These are phyloP conservation scores for Tylopilus balloui DNA, from an alignment of 768 basidiomycete species.

Conservation along the genomic window DNA sequence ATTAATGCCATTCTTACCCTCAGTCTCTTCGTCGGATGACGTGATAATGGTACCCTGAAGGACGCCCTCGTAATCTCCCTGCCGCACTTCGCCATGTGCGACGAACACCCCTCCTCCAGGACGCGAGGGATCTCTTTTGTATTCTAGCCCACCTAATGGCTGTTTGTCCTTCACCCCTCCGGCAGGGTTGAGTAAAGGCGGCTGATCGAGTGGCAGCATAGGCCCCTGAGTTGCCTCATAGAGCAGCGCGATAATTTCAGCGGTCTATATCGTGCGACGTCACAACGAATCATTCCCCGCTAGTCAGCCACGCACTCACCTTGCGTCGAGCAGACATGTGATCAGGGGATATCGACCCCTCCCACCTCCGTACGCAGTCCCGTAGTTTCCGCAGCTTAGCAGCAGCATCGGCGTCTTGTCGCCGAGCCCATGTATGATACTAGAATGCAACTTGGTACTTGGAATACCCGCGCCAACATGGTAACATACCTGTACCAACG, in stretches of 20 bases:
- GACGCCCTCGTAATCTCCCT: conserved; percentile 49
- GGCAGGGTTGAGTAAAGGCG: conserved; percentile 73
- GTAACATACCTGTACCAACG: conserved; percentile 75
- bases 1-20: conserved; percentile 46
- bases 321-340: conserved; percentile 94
- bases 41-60: conserved; percentile 53
- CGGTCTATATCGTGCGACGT: conserved; percentile 49
- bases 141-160: conserved; percentile 54
- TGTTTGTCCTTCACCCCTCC: conserved; percentile 60
- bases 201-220: conserved; percentile 47
- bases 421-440: conserved; percentile 92
- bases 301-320: conserved; percentile 38
- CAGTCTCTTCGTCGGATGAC: conserved; percentile 42
- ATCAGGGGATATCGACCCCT: conserved; percentile 79
- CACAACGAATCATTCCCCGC: neutral
- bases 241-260: conserved; percentile 87
- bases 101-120: conserved; percentile 88
- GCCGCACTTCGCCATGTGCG: conserved; percentile 46
- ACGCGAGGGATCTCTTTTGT: conserved; percentile 72
- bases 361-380: conserved; percentile 86
- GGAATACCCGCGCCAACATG: neutral
- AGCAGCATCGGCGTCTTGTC: conserved; percentile 72
- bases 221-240: conserved; percentile 92
- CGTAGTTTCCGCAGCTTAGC: conserved; percentile 72
- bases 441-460: conserved; percentile 29